phyloP scores from a whole-genome alignment of 495 filamentous ascomycete genomes.

The Sphaerosporella brunnea region DNA sequence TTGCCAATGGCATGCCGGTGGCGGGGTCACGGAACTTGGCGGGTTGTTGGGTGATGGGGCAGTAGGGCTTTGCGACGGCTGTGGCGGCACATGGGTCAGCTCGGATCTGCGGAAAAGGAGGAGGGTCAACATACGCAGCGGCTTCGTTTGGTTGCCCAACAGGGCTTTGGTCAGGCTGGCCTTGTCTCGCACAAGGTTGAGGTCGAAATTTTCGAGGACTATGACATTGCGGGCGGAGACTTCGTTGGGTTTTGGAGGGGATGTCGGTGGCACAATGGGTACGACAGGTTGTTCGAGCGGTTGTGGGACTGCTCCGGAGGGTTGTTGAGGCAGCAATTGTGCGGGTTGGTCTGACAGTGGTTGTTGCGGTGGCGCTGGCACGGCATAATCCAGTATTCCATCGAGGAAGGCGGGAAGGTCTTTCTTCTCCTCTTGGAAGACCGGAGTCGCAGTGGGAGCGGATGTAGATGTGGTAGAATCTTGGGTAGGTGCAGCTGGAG shows the following conservation, averaged over 20 bases:
- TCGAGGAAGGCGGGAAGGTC: background rate
- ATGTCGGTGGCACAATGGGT: background rate
- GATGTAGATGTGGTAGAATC: too few species aligned
- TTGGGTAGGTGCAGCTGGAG: background rate
- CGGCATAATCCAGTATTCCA: background rate
- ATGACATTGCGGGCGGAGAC: conserved; percentile 2
- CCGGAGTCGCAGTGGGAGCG: too few species aligned
- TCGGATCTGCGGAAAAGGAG: background rate
- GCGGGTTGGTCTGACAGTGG: too few species aligned
- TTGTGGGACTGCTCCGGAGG: background rate
- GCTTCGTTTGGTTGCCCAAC: conserved; percentile 1
- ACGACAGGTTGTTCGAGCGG: background rate
- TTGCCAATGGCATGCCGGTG: conserved; percentile 60
- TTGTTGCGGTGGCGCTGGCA: background rate
- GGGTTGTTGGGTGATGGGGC: conserved; percentile 62
- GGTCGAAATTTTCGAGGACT: conserved; percentile 3
- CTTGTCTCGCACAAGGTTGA: background rate
- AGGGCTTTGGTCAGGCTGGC: background rate
- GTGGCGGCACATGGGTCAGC: background rate
- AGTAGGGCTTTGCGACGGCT: conserved; percentile 38
- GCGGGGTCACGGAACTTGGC: conserved; percentile 60
- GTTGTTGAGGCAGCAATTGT: too few species aligned
- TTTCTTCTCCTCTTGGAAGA: background rate
- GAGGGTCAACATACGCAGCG: background rate
- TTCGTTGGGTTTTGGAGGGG: conserved; percentile 1